Base-by-base conservation (phyloP, 2,329 filamentous ascomycete genomes). In the Nemania sp. region DNA sequence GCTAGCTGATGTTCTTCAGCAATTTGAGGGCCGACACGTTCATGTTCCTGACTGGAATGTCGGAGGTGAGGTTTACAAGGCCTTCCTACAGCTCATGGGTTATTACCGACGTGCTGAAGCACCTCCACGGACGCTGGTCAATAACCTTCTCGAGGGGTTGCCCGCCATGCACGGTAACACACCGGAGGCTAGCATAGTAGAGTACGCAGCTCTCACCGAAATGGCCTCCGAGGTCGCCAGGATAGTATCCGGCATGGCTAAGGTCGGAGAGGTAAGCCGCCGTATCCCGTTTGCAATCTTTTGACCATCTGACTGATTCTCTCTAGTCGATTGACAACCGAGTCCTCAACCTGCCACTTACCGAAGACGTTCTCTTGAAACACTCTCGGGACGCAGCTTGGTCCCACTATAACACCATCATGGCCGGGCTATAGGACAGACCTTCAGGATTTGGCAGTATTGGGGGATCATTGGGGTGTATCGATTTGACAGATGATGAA, bases 21-120 rank as follows among this genome's bases (percentile, higher is more conserved):
- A 88, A 60, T 97, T 99, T 70, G 78, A 87, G 53, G 81, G 81
- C 1, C 86, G 83, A 29, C 82, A 86, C 34, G 78, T 82, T 39
- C 77, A 80, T 18, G 87, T 96, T 34, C 76, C 83, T 11, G 87
- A 89, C 54, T 97, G 95, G 95, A 79, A 86, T 10, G 77, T 86
- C 17, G 93, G 92, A 29, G 94, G 92, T 4, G 87, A 89, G 66
- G 86, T 98, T 21, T 98, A 97, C 73, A 77, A 79, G 65, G 77
- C 85, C 49, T 88, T 88, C 74, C 75, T 89, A 45, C 73, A 78
- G 47, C 73, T 88, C 18, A 68, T 87, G 62, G 77, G 74, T 65
- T 68, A 65, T 52, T 76, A 75, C 63, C 74, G 74, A 45, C 74
- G 73, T 32, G 67, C 64, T 34, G 77, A 80, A 64, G 68, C 64